Base-by-base conservation (phyloP, 1,139 yeast genomes). In the Pichia sp. region DNA sequence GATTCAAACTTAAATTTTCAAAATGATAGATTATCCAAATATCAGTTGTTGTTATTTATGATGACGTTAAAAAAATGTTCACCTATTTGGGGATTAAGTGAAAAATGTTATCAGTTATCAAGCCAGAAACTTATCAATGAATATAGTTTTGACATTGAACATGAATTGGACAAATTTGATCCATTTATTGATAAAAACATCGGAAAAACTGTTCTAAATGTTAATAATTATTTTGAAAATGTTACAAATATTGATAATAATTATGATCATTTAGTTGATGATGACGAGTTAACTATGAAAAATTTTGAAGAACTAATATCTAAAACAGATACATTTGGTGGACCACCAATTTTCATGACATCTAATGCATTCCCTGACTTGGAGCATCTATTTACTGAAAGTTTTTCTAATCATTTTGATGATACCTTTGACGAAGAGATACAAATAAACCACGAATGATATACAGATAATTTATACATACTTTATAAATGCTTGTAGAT, bases 51-150 rank as follows among this genome's bases (percentile, higher is more conserved):
- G 64, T 45, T 75, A 70, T 60, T 76, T 73, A 57, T 67, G 76
- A 68, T 67, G 62, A 47, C 74, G 69, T 13, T 67, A 70, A 47
- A 64, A 65, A 34, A 75, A 71, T 25, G 70, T 73, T 50, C 74
- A 76, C 7, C 68, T 67, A 76, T 80, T 0, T 77, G 81, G 81
- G 73, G 70, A 46, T 62, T 77, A 54, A 77, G 80, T 1, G 77
- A 74, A 54, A 76, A 74, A 54, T 75, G 80, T 0, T 73, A 71
- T 58, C 65, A 68, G 45, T 67, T 76, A 56, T 74, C 76, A 51
- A 69, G 71, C 30, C 19, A 34, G 5, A 57, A 50, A 31, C 42
- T 54, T 11, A 14, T 45, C 16, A 47, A 45, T 29, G 55, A 56
- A 22, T 48, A 48, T 42, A 47, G 48, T 9, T 18, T 46, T 2